phyloP scores from a whole-genome alignment of 371 early-diverging fungal genomes.

The Apophysomyces sp. region DNA sequence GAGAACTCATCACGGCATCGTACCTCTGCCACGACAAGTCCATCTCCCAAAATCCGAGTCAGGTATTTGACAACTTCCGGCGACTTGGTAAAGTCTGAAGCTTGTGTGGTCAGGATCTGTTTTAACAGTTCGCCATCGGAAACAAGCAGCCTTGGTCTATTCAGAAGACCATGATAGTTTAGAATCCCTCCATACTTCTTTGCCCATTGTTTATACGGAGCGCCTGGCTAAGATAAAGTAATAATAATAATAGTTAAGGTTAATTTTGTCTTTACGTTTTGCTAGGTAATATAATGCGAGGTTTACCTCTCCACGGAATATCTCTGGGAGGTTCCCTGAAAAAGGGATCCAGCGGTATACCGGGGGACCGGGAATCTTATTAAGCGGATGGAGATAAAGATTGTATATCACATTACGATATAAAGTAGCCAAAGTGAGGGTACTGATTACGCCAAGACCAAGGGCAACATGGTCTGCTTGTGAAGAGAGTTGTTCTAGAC shows the following conservation, averaged over 20 bases:
- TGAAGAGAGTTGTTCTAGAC: neutral
- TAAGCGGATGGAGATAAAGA: conserved; percentile 48
- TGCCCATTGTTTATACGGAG: conserved; percentile 48
- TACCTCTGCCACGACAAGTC: conserved; percentile 56
- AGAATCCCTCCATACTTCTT: conserved; percentile 52
- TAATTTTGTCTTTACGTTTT: too few relatives aligned
- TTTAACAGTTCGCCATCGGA: conserved; percentile 52
- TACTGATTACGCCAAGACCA: neutral
- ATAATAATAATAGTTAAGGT: neutral
- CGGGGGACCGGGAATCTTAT: conserved; percentile 59
- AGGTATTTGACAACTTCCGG: conserved; percentile 25
- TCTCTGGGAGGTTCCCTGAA: conserved; percentile 51
- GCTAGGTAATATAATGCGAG: neutral
- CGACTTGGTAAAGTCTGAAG: conserved; percentile 53
- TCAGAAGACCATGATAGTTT: conserved; percentile 44
- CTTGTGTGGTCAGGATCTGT: conserved; percentile 47
- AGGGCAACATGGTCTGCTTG: neutral
- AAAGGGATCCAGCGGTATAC: conserved; percentile 43
- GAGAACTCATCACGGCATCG: neutral
- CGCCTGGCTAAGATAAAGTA: conserved; percentile 30
- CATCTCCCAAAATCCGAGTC: conserved; percentile 46
- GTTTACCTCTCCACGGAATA: conserved; percentile 40
- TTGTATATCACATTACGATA: conserved; percentile 36
- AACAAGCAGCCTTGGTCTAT: conserved; percentile 44
- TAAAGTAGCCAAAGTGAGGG: neutral